phyloP scores from a whole-genome alignment of 352 stramenopile genomes.

The Phytophthora vignae region DNA sequence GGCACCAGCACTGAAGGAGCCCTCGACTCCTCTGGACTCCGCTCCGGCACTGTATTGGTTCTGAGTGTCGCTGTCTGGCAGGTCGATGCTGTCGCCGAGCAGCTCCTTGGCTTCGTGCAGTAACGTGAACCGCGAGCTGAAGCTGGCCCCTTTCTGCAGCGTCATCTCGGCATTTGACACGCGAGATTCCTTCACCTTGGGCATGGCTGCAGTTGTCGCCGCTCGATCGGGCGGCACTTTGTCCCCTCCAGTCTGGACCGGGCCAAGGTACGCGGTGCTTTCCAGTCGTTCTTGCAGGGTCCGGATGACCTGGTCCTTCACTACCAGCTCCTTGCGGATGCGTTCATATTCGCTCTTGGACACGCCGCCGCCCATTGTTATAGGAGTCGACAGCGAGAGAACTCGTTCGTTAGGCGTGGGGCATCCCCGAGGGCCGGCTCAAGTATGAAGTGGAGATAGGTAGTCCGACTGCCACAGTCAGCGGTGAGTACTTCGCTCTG shows the following conservation, averaged over 20 bases:
- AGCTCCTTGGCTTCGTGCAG: conserved; percentile 26
- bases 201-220: not conserved
- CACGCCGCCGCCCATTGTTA: conserved; percentile 73
- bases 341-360: conserved; percentile 80
- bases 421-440: conserved; percentile 17
- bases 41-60: conserved; percentile 8
- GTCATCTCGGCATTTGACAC: conserved; percentile 18
- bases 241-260: conserved; percentile 6
- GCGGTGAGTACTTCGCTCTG: conserved; percentile 9
- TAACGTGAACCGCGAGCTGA: conserved; percentile 26
- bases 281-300: conserved; percentile 65
- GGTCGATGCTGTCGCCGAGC: conserved; percentile 7
- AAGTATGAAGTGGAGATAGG: not conserved
- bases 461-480: not conserved
- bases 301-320: conserved; percentile 79
- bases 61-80: conserved; percentile 15
- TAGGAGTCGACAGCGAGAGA: conserved; percentile 9
- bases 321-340: conserved; percentile 71
- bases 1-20: not conserved
- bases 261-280: conserved; percentile 30
- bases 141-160: conserved; percentile 13
- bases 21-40: conserved; percentile 9
- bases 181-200: conserved; percentile 19
- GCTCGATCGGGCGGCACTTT: not conserved
- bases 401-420: conserved; percentile 16